Conservation (phyloP, 805 yeast genomes). For the Candida taoyuanica region DNA sequence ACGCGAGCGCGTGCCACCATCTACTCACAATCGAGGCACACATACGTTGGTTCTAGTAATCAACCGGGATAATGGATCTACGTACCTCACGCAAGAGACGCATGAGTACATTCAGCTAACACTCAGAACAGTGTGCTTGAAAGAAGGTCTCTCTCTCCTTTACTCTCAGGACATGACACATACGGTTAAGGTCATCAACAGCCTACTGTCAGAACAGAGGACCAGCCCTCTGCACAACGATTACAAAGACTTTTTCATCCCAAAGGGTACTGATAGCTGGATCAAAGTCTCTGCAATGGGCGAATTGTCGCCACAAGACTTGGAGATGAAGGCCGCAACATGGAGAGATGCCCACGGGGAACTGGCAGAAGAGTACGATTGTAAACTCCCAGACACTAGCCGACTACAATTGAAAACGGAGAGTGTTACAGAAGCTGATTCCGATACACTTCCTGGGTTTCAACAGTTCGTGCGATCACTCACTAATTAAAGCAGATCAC, state of each 20-base stretch:
- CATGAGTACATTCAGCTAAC: constrained; percentile 33
- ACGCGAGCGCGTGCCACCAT: not conserved
- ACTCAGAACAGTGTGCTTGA: constrained; percentile 20
- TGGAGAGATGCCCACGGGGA: not conserved
- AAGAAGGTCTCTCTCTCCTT: constrained; percentile 8
- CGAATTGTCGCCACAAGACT: not conserved
- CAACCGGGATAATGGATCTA: not conserved
- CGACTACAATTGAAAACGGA: too few relatives aligned
- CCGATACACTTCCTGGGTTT: not conserved
- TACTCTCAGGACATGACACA: constrained; percentile 7
- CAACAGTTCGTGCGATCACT: not conserved
- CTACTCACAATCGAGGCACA: too few relatives aligned
- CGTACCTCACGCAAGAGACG: constrained; percentile 18
- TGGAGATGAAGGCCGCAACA: not conserved
- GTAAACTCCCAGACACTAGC: too few relatives aligned
- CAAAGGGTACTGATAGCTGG: constrained; percentile 49
- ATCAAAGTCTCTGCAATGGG: constrained; percentile 39
- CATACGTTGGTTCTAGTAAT: constrained; percentile 1
- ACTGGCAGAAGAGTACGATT: not conserved
- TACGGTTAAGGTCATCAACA: not conserved
- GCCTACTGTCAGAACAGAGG: not conserved
- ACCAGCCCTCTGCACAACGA: constrained; percentile 1
- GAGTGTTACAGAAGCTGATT: too few relatives aligned
- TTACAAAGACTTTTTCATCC: constrained; percentile 33
- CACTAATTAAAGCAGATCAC: not conserved